Evolutionary conservation across 2,329 filamentous ascomycete genomes (phyloP).

Genomic region (Colletotrichum karsti): DNA sequence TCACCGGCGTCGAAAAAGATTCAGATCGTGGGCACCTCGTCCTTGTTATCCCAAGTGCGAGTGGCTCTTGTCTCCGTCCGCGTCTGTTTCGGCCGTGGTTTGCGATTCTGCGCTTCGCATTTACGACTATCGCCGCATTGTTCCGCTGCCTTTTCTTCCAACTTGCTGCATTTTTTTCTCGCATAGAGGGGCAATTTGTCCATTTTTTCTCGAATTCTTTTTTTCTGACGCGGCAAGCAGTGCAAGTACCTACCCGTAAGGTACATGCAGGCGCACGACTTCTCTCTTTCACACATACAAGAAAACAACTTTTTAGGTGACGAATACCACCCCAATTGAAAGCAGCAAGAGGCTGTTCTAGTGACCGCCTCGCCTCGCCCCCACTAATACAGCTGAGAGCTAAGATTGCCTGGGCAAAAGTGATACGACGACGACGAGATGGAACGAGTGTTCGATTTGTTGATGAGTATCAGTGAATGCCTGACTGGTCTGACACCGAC

Average conservation of each 20-base stretch:
- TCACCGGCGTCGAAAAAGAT: not conserved
- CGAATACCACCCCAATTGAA: conserved; percentile 9
- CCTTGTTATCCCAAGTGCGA: not conserved
- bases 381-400: conserved; percentile 16
- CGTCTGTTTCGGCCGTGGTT: conserved; percentile 18
- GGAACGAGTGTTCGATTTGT: conserved; percentile 5
- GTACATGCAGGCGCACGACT: not conserved
- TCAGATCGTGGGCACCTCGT: conserved; percentile 1
- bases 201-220: not conserved
- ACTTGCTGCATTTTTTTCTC: not conserved
- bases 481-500: not conserved
- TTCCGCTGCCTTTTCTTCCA: not conserved
- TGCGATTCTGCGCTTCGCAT: conserved; percentile 13
- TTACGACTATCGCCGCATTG: conserved; percentile 20
- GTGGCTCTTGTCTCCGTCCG: conserved; percentile 6
- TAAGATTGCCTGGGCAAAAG: conserved; percentile 3
- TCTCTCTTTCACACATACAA: not conserved
- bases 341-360: conserved; percentile 15
- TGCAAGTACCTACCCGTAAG: not conserved
- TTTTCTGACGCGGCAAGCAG: not conserved
- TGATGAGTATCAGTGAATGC: not conserved
- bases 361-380: conserved; percentile 21
- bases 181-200: not conserved
- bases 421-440: not conserved
- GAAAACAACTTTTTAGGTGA: conserved; percentile 17